Evolutionary conservation across 345 rosid genomes (phyloP), one percentile per base, ranked within the genome.

Genomic region (Trapa incisa): DNA sequence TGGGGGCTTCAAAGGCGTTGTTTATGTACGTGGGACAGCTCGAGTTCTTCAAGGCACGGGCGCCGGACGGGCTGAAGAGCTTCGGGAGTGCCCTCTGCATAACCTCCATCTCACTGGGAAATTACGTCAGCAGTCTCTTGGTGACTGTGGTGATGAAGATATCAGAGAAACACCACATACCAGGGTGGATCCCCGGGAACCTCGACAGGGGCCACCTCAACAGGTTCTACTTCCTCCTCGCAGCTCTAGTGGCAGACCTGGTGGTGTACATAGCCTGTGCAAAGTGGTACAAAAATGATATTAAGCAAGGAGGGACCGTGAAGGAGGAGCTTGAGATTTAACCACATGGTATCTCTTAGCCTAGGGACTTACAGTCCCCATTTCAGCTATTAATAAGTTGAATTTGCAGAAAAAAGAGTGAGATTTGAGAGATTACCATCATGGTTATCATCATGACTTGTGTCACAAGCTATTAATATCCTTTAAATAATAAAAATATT

Each of bases 21-120:
- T 95, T 95, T 83, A 94, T 94, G 99, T 94, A 91, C 50, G 99
- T 94, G 0, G 92, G 96, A 17, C 97, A 95, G 74, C 83, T 95
- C 29, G 99, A 95, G 74, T 95, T 95, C 85, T 95, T 95, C 83
- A 95, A 91, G 54, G 89, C 96, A 1, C 99, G 91, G 58, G 72
- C 99, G 29, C 99, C 98, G 3, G 93, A 91, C 0, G 92, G 99
- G 37, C 76, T 95, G 53, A 95, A 91, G 81, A 91, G 98, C 83
- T 95, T 91, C 0, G 99, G 96, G 33, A 91, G 98, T 29, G 97
- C 99, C 33, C 85, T 95, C 2, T 88, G 96, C 74, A 91, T 91
- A 97, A 87, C 96, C 70, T 95, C 99, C 0, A 95, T 95, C 75
- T 95, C 98, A 0, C 79, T 95, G 32, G 99, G 99, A 37, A 95